A percentile compares a stretch with the other conserved stretches of the same genome.
Evolutionary conservation across 75 land plant genomes (phyloP).

Genomic region (Picea sitchensis): DNA sequence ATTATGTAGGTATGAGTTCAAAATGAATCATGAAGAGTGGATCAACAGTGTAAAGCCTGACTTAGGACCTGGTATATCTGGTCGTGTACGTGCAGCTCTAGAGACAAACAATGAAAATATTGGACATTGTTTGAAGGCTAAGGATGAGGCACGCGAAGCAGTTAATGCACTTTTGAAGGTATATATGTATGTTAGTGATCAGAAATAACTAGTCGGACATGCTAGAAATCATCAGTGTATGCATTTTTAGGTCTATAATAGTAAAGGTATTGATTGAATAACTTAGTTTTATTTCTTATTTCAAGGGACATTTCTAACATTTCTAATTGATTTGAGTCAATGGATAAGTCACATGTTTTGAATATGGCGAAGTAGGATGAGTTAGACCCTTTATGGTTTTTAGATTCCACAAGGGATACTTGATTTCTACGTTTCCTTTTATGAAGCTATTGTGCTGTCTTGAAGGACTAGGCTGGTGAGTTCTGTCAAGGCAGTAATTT

Average conservation of each 20-base stretch:
- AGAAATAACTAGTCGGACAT: neutral
- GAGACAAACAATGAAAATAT: slow-evolving; percentile 24
- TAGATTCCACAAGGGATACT: neutral
- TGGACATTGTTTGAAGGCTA: slow-evolving; percentile 35
- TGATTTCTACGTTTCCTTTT: neutral
- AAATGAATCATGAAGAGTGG: slow-evolving; percentile 66
- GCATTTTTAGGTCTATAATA: neutral
- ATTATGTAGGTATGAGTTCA: slow-evolving; percentile 62
- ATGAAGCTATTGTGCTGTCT: neutral
- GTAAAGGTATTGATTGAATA: neutral
- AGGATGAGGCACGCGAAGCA: slow-evolving; percentile 54
- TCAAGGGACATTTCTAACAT: too few species aligned
- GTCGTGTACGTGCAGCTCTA: slow-evolving; percentile 17
- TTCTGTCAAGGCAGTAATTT: neutral
- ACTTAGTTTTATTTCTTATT: neutral
- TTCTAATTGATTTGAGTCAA: too few species aligned
- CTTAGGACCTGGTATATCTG: slow-evolving; percentile 35
- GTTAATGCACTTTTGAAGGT: slow-evolving; percentile 75
- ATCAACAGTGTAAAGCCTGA: slow-evolving; percentile 39
- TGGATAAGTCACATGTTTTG: too few species aligned
- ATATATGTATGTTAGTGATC: slow-evolving; percentile 6
- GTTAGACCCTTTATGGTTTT: neutral
- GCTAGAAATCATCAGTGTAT: neutral
- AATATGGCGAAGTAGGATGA: neutral
- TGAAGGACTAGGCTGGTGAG: neutral